Conservation (phyloP, 768 basidiomycete genomes). For the Pulveroboletus sp. region DNA sequence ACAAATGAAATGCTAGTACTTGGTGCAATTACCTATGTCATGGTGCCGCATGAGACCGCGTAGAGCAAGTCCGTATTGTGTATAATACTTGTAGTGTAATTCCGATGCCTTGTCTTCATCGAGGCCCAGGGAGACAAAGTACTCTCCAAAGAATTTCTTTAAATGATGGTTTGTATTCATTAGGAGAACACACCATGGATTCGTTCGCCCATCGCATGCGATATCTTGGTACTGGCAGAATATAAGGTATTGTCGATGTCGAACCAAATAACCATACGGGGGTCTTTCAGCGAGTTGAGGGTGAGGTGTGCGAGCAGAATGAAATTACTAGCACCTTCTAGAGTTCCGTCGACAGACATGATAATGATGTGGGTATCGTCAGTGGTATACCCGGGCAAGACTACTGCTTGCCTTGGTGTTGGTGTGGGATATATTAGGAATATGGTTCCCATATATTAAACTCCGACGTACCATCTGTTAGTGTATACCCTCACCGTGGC, state of each 20-base stretch:
- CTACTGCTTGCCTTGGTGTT: neutral
- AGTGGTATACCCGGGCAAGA: conserved; percentile 1
- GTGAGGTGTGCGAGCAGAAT: neutral
- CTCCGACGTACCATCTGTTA: conserved; percentile 19
- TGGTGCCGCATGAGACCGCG: conserved; percentile 76
- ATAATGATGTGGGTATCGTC: conserved; percentile 22
- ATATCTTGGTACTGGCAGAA: conserved; percentile 68
- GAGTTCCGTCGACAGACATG: conserved; percentile 19
- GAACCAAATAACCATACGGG: conserved; percentile 65
- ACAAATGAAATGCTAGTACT: neutral
- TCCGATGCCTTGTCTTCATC: conserved; percentile 61
- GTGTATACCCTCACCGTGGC: conserved; percentile 13
- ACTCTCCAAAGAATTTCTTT: conserved; percentile 40
- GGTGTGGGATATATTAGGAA: conserved; percentile 15
- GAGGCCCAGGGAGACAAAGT: conserved; percentile 70
- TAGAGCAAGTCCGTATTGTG: conserved; percentile 76
- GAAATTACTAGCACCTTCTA: conserved; percentile 21
- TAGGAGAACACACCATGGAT: conserved; percentile 56
- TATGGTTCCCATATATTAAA: conserved; percentile 22
- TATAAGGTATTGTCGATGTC: conserved; percentile 91
- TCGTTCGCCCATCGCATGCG: conserved; percentile 71
- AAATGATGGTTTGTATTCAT: neutral
- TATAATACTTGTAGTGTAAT: conserved; percentile 70
- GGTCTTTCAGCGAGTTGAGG: conserved; percentile 36
- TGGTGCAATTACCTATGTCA: conserved; percentile 50